These are phyloP conservation scores for Peronosclerospora sorghi DNA, from an alignment of 352 stramenopile species.

Conservation along the genomic window DNA sequence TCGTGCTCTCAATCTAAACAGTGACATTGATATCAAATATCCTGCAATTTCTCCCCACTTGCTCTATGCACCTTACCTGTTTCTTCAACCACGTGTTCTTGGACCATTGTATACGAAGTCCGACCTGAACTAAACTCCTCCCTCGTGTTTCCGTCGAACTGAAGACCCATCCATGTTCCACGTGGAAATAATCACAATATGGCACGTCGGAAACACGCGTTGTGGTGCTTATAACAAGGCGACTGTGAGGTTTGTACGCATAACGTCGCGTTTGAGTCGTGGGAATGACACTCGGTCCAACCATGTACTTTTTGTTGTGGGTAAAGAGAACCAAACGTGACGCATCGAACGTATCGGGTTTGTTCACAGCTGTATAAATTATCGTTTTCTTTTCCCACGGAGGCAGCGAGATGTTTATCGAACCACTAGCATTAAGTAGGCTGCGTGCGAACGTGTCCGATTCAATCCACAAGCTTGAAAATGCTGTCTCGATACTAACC, in stretches of 20 bases:
- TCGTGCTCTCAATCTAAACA: slow-evolving; percentile 65
- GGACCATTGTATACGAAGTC: slow-evolving; percentile 58
- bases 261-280: slow-evolving; percentile 66
- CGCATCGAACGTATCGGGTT: slow-evolving; percentile 50
- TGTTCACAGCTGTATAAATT: slow-evolving; percentile 44
- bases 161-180: slow-evolving; percentile 81
- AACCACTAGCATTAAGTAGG: slow-evolving; percentile 33
- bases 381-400: slow-evolving; percentile 33
- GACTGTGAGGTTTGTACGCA: slow-evolving; percentile 26
- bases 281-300: slow-evolving; percentile 66
- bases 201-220: slow-evolving; percentile 65
- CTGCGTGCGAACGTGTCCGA: slow-evolving; percentile 34
- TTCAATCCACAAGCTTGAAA: slow-evolving; percentile 49
- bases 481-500: slow-evolving; percentile 51
- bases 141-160: slow-evolving; percentile 33
- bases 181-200: slow-evolving; percentile 82
- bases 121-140: slow-evolving; percentile 43
- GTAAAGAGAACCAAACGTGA: slow-evolving; percentile 45
- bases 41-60: background rate
- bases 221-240: slow-evolving; percentile 63
- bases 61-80: slow-evolving; percentile 29
- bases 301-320: slow-evolving; percentile 87
- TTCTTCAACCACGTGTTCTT: slow-evolving; percentile 86
- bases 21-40: background rate
- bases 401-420: slow-evolving; percentile 49